These are phyloP conservation scores for Phytopythium ostracodes DNA, from an alignment of 352 stramenopile genomes.

Conservation along the genomic window DNA sequence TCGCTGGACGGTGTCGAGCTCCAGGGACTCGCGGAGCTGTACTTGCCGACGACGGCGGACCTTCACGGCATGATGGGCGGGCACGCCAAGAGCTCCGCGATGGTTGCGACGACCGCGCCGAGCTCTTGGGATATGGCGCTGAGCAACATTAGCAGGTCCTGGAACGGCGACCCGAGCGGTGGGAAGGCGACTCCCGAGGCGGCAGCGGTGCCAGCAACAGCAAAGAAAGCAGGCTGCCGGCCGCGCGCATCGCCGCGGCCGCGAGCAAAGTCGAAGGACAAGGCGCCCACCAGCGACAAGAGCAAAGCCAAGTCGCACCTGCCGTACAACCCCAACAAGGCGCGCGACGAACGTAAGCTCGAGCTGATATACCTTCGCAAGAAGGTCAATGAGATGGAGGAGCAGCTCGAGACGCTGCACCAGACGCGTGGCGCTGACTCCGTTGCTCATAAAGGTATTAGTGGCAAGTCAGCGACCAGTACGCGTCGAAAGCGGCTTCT, in stretches of 20 bases:
- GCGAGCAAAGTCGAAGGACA: not conserved
- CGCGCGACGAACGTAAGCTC: slow-evolving; percentile 34
- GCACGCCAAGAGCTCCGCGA: too few species aligned
- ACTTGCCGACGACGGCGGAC: not conserved
- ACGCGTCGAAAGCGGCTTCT: not conserved
- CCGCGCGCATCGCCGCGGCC: not conserved
- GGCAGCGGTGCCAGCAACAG: not conserved
- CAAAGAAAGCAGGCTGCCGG: not conserved
- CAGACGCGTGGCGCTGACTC: slow-evolving; percentile 16
- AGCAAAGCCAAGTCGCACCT: slow-evolving; percentile 8
- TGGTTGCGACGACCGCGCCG: too few species aligned
- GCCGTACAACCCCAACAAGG: slow-evolving; percentile 28
- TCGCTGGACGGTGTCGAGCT: slow-evolving; percentile 7
- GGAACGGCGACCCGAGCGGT: too few species aligned
- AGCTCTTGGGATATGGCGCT: slow-evolving; percentile 3
- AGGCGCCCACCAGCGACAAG: not conserved
- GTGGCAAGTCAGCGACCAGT: not conserved
- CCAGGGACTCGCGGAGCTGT: slow-evolving; percentile 2
- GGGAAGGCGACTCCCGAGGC: not conserved
- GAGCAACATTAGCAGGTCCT: not conserved
- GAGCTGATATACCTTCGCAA: slow-evolving; percentile 39
- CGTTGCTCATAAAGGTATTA: not conserved
- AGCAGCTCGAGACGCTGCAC: slow-evolving; percentile 23
- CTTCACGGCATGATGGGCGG: too few species aligned
- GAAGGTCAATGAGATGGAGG: slow-evolving; percentile 40